phyloP scores from a whole-genome alignment of 2,329 filamentous ascomycete genomes.

The Knufia fluminis region DNA sequence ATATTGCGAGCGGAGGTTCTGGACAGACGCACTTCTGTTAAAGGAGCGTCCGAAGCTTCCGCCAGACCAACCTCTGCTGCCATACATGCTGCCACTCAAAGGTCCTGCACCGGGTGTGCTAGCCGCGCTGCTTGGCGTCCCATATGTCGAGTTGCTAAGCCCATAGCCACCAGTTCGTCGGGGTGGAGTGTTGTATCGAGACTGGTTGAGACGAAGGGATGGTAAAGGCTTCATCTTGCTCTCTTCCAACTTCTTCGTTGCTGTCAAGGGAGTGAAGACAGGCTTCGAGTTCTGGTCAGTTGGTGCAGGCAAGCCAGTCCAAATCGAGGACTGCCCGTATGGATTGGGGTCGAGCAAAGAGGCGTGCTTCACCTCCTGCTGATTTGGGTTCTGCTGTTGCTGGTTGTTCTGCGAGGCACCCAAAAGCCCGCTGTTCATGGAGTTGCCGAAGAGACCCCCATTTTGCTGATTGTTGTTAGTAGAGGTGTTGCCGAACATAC shows the following conservation, averaged over 20 bases:
- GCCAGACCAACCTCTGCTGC: constrained; percentile 29
- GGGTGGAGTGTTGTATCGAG: constrained; percentile 73
- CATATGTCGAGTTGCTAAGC: constrained; percentile 87
- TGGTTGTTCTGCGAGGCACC: constrained; percentile 46
- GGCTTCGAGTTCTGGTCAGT: constrained; percentile 67
- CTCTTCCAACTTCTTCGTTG: constrained; percentile 66
- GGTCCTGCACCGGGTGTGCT: constrained; percentile 55
- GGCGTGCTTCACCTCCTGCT: constrained; percentile 58
- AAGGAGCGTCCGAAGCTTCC: constrained; percentile 63
- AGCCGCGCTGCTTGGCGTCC: constrained; percentile 61
- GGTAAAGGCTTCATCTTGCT: constrained; percentile 40
- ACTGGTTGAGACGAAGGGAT: constrained; percentile 48
- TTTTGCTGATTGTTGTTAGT: constrained; percentile 27
- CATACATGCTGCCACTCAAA: constrained; percentile 31
- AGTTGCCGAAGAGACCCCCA: constrained; percentile 34
- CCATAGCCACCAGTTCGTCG: constrained; percentile 75
- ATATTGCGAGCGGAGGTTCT: constrained; percentile 72
- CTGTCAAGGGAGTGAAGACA: constrained; percentile 78
- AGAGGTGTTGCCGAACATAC: constrained; percentile 44
- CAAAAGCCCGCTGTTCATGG: constrained; percentile 38
- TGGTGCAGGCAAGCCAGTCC: constrained; percentile 60
- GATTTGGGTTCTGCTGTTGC: constrained; percentile 41
- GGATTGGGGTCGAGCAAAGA: constrained; percentile 77
- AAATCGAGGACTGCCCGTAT: constrained; percentile 81
- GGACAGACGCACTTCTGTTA: constrained; percentile 80